These are phyloP conservation scores for Cutaneotrichosporon arboriforme DNA, from an alignment of 1,284 basidiomycete species.

Conservation along the genomic window DNA sequence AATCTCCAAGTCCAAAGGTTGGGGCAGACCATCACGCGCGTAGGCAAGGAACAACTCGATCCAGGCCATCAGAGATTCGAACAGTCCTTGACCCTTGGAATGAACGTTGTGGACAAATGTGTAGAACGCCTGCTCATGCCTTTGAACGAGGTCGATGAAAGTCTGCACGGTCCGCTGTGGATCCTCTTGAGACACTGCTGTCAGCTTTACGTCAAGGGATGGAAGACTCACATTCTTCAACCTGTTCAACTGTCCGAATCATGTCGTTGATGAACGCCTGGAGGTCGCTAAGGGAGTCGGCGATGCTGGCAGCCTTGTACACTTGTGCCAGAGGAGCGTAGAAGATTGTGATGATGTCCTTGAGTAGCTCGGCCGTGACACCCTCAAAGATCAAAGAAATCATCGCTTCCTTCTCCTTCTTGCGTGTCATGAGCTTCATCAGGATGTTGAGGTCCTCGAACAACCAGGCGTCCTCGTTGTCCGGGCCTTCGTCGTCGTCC, in stretches of 20 bases:
- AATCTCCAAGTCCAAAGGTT: conserved; percentile 69
- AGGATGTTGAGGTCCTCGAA: conserved; percentile 83
- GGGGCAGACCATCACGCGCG: conserved; percentile 76
- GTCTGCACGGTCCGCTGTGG: conserved; percentile 81
- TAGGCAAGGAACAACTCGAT: conserved; percentile 90
- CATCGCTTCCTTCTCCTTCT: conserved; percentile 86
- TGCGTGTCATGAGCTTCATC: conserved; percentile 66
- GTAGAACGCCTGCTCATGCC: conserved; percentile 95
- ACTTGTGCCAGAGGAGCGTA: conserved; percentile 97
- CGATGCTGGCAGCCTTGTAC: conserved; percentile 94
- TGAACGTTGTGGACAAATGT: conserved; percentile 98
- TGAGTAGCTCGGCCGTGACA: conserved; percentile 86
- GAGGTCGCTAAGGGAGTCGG: conserved; percentile 84
- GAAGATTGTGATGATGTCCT: conserved; percentile 99
- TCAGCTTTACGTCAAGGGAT: neutral
- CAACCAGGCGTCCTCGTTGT: conserved; percentile 89
- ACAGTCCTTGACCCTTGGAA: conserved; percentile 89
- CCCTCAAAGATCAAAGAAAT: conserved; percentile 96
- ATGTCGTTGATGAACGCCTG: conserved; percentile 95
- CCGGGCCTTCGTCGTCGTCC: conserved; percentile 86
- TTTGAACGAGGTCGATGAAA: conserved; percentile 87
- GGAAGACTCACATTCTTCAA: conserved; percentile 70
- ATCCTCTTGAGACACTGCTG: conserved; percentile 71
- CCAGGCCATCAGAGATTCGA: conserved; percentile 93
- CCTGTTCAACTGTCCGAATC: conserved; percentile 86